Percentiles rank a stretch among this genome's conserved stretches.
Conservation (phyloP, 148 eudicot genomes). For the Vaccinium macrocarpon region DNA sequence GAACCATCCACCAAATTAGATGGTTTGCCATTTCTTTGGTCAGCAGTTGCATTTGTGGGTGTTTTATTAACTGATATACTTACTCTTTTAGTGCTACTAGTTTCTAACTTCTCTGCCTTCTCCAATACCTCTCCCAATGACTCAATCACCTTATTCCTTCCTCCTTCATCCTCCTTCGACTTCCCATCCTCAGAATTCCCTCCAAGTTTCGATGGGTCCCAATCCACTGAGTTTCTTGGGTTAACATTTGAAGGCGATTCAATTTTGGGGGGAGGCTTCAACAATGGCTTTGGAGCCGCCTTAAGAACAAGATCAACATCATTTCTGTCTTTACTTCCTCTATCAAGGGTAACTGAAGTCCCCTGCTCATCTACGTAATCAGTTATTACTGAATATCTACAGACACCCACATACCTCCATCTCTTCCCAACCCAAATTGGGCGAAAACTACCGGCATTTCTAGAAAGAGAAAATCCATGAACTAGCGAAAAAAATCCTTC, state of each 20-base stretch:
- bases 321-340: conserved; percentile 50
- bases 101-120: conserved; percentile 87
- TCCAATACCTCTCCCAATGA: conserved; percentile 90
- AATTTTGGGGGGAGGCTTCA: conserved; percentile 43
- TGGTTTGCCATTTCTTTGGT: conserved; percentile 50
- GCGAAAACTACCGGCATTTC: conserved; percentile 46
- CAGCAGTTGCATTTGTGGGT: conserved; percentile 30
- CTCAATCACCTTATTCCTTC: conserved; percentile 77
- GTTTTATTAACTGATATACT: conserved; percentile 44
- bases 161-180: conserved; percentile 36
- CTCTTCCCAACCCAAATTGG: conserved; percentile 52
- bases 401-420: conserved; percentile 73
- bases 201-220: conserved; percentile 34
- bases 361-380: conserved; percentile 74
- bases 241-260: conserved; percentile 27
- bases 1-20: conserved; percentile 28
- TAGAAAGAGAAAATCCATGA: conserved; percentile 44
- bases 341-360: conserved; percentile 63
- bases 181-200: conserved; percentile 35
- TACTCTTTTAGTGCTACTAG: conserved; percentile 30
- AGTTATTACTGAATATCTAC: conserved; percentile 71
- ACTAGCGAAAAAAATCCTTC: conserved; percentile 58
- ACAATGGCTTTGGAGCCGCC: conserved; percentile 74
- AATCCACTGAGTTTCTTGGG: conserved; percentile 24
- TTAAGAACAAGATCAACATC: conserved; percentile 59